Conservation (phyloP, 208 protist species). For the Histomonas meleagridis region DNA sequence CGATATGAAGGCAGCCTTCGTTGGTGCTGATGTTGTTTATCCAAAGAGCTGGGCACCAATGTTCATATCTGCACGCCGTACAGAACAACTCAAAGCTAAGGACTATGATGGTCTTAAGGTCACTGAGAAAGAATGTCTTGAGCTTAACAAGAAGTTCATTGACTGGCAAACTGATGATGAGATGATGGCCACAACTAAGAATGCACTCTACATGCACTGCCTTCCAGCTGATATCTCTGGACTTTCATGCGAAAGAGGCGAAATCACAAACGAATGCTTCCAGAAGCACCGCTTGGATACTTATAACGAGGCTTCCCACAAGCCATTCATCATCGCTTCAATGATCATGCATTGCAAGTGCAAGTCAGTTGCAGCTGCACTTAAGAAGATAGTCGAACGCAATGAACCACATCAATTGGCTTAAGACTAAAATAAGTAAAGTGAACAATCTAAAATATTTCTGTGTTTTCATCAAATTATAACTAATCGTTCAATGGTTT, state of each 20-base stretch:
- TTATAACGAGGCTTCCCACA: not conserved
- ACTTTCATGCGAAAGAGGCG: not conserved
- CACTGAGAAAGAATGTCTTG: constrained; percentile 9
- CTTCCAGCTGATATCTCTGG: constrained; percentile 15
- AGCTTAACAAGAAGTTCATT: constrained; percentile 18
- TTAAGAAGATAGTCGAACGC: not conserved
- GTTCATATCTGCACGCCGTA: not conserved
- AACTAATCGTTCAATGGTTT: too few relatives aligned
- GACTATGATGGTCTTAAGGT: constrained; percentile 6
- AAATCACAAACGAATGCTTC: constrained; percentile 31
- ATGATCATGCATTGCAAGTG: constrained; percentile 36
- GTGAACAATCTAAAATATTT: too few relatives aligned
- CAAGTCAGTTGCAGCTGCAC: not conserved
- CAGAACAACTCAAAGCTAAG: not conserved
- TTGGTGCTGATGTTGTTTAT: constrained; percentile 12
- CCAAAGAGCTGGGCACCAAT: constrained; percentile 33
- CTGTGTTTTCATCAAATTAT: too few relatives aligned
- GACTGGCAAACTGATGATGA: constrained; percentile 28
- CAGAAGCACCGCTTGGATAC: not conserved
- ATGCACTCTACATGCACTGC: constrained; percentile 34
- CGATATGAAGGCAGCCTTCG: not conserved
- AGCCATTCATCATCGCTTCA: constrained; percentile 18
- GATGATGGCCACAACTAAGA: constrained; percentile 21
- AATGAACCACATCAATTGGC: too few relatives aligned
- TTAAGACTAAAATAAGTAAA: too few relatives aligned